Base-by-base conservation (phyloP, 805 yeast species). In the Hermanozyma aechmeae region DNA sequence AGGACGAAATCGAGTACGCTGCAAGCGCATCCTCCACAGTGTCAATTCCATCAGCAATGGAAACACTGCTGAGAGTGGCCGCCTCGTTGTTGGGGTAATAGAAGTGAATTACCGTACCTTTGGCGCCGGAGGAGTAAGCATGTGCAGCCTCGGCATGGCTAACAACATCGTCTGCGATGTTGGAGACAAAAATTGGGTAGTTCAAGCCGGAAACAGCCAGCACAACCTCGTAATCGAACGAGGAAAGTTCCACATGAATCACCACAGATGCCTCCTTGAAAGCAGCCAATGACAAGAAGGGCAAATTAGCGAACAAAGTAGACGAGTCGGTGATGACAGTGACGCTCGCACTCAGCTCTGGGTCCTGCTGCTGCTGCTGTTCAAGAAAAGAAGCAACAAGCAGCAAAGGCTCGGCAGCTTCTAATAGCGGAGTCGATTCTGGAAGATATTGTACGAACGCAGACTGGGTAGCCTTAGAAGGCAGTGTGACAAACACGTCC, bases 161-260 rank as follows among this genome's bases (percentile, higher is more conserved):
- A 25, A 61, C 53, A 7, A 79, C 62, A 37, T 79, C 84, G 18
- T 58, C 48, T 5, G 68, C 50, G 22, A 63, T 56, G 43, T 72
- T 76, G n/a, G 95, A 82, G 31, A 86, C 68, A 38, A 87, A 52
- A 15, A 79, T 62, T 5, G 75, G 68, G 41, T 65, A 69, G 11
- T 75, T 74, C 23, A 79, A 60, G 50, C 83, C 89, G 48, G 87
- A 76, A 41, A 81, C 61, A 6, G 84, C 69, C n/a, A 89, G 62
- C 16, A 84, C 69, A 11, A 71, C 58, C 16, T 81, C 73, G 54
- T 65, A 83, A 50, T 86, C 95, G 37, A 67, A 65, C 30, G 64
- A 51, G n/a, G 62, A 36, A 28, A 80, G 50, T 34, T 73, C 71
- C 21, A 76, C 74, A 45, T 77, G 81, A 30, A 80, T 53, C n/a